Base-by-base conservation (phyloP, 805 yeast species). In the Candida coquimbonensis region DNA sequence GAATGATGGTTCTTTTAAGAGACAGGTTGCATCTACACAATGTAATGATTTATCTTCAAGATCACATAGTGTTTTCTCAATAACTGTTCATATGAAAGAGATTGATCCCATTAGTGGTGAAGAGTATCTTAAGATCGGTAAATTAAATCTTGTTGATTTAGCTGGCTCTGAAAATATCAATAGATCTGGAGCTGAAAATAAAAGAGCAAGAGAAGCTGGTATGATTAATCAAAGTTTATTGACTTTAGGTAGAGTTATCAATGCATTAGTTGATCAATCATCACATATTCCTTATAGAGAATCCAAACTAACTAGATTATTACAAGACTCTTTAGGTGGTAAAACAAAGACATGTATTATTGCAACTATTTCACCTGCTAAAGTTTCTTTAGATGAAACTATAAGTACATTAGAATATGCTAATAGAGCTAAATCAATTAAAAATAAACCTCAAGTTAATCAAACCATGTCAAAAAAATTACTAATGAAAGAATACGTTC, bases 151-250 rank as follows among this genome's bases (percentile, higher is more conserved):
- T 9, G 97, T 90, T n/a, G 97, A 89, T 65, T 69, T 90, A 54
- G 97, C 97, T 0, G 97, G 97, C 1, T 84, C 95, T 21, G 97
- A 89, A 59, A 88, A 88, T 60, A 82, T 89, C 39, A 77, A 72
- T 51, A 70, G 87, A 51, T 84, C 95, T 0, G 97, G 97, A 2
- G 95, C 96, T 0, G 76, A 78, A 25, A 81, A 83, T 58, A 81
- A 78, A 56, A 74, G 95, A 35, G 96, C 96, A 0, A 80, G 88
- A 50, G 97, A 89, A 62, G 96, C 96, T 2, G 96, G 96, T 0
- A 74, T 84, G 49, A 90, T 90, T 39, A 89, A 89, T 63, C 95
- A 87, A 62, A 83, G 93, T 56, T 69, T 89, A 44, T 66, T 90
- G 32, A 81, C 96, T 0, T 71, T 89, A 38, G 97, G 97, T 1